Evolutionary conservation across 345 rosid genomes (phyloP), one percentile per base, ranked within the genome.

Genomic region (Passiflora organensis): DNA sequence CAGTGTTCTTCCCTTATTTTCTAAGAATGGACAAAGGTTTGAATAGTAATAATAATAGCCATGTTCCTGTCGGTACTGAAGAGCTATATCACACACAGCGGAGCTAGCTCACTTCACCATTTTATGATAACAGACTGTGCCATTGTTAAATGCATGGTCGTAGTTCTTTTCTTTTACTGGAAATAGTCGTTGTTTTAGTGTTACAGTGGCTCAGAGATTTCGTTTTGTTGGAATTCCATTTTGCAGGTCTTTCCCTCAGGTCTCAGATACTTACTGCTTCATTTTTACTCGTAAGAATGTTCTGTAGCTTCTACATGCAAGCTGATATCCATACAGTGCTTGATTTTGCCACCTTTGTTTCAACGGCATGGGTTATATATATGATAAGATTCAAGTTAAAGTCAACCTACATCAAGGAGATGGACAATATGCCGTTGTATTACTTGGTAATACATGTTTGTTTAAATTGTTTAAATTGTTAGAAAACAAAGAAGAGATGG

Each of bases 381-480:
- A 83, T 83, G 87, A 85, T 87, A 6, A 76, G 87, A 12, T 58
- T 71, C 78, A 87, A 80, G 76, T 73, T 91, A 59, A 91, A 78
- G 59, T 65, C 87, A 10, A 78, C 82, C 48, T 91, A 85, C 55
- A 58, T 80, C 57, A 72, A 83, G 70, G 77, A 76, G 51, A 65
- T 82, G 0, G 97, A 91, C 83, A 79, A 28, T 63, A 57, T 78
- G 39, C 77, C 82, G 32, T 46, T 69, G 12, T 77, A 80, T 66
- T 82, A 81, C 53, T 45, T 73, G 79, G 97, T 83, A 78, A 62
- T 47, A 54, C 12, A 18, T 22, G 14, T 14, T 48, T 48, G 10
- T 18, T 48, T 6, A 43, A 8, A 16, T 43, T 43, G 47, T 43
- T 43, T 43, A 14, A 0, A 41, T 15, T 17, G 16, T 43, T 17